Base-by-base conservation (phyloP, 2,329 filamentous ascomycete genomes). In the Cadophora luteo-olivacea region DNA sequence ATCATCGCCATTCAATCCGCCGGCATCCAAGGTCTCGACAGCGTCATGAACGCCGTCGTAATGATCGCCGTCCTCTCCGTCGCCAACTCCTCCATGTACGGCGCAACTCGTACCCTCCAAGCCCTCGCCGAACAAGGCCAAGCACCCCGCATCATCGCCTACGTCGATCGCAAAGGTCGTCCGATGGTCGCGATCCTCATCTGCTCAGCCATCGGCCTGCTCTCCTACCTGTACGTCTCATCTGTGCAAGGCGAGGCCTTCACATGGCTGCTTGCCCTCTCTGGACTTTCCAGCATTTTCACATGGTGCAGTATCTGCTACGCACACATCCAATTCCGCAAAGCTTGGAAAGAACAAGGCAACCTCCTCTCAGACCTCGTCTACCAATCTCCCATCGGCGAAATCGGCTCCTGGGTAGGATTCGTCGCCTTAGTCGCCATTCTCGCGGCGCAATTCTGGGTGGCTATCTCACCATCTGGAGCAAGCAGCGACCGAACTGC, bases 31-130 rank as follows among this genome's bases (percentile, higher is more conserved):
- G 91, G 91, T 1, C 87, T 97, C 1, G 93, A 93, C 4, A 94
- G 91, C 0, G 87, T 97, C 68, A 97, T 97, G 92, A 98, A 98
- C 79, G 90, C 89, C 24, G 93, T 97, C 69, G 97, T 98, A 78
- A 88, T 97, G 78, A 89, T 97, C 68, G 91, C 94, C 33, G 94
- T 97, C 25, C 83, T 97, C 32, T 97, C 93, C 0, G 94, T 97
- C 69, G 94, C 94, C 68, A 97, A 97, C 81, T 95, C 93, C 19
- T 91, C 94, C 72, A 92, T 97, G 72, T 98, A 97, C 55, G 95
- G 93, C 55, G 94, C 93, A 38, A 96, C 93, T 0, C 90, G 95
- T 72, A 97, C 94, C 1, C 87, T 98, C 9, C 92, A 93, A 41
- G 94, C 94, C 2, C 87, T 97, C 0, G 94, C 94, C 45, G 94